These are phyloP conservation scores for Dactylellina haptotyla DNA, from an alignment of 2,329 filamentous ascomycete genomes.

Conservation along the genomic window DNA sequence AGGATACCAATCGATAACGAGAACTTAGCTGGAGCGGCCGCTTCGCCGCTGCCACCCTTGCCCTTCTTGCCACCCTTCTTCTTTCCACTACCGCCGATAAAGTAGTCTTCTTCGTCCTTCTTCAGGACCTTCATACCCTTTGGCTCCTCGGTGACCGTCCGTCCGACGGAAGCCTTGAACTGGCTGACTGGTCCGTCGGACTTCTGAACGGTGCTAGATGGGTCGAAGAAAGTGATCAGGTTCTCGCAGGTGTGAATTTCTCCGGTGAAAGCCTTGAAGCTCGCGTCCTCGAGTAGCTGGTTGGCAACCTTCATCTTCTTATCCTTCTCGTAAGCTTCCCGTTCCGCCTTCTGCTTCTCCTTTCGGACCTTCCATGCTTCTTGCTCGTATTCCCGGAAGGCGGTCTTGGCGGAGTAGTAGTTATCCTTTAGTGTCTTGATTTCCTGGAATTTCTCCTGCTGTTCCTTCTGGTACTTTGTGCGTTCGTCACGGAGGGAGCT, in stretches of 20 bases:
- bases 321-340: conserved; percentile 76
- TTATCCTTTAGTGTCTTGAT: conserved; percentile 90
- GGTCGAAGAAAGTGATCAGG: conserved; percentile 91
- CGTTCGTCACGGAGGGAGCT: conserved; percentile 86
- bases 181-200: conserved; percentile 68
- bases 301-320: conserved; percentile 80
- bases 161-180: conserved; percentile 82
- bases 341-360: conserved; percentile 67
- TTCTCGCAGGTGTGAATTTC: conserved; percentile 90
- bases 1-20: conserved; percentile 91
- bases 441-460: conserved; percentile 83
- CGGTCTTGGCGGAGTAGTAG: conserved; percentile 83
- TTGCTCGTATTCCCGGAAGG: conserved; percentile 83
- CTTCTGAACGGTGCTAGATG: conserved; percentile 72
- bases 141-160: conserved; percentile 81
- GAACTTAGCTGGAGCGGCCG: conserved; percentile 71
- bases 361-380: conserved; percentile 75
- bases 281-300: conserved; percentile 80
- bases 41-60: conserved; percentile 63
- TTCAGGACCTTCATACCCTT: conserved; percentile 85
- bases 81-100: conserved; percentile 76
- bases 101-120: conserved; percentile 91
- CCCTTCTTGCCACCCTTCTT: conserved; percentile 73
- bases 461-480: conserved; percentile 81
- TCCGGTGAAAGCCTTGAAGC: conserved; percentile 86